Base-by-base conservation (phyloP, 164 flowering plant species). In the Berberis thunbergii region DNA sequence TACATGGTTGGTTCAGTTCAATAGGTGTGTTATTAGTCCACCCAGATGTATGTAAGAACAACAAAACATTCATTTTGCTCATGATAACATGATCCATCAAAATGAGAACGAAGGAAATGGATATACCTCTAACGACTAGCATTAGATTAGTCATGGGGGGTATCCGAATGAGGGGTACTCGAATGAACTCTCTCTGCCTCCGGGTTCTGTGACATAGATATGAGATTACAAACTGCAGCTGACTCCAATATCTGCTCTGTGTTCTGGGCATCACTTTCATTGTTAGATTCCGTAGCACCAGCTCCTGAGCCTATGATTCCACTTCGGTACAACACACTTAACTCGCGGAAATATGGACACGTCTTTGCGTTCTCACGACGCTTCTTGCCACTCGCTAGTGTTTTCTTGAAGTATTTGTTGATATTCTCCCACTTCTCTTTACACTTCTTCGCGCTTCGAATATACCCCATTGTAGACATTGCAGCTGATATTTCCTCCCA, bases 341-440 rank as follows among this genome's bases (percentile, higher is more conserved):
- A 57, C 43, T 57, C 60, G 9, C 11, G 4, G 60, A 41, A 57
- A 41, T 57, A 57, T 42, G 43, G 60, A n/a, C 60, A 57, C 2
- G 45, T 41, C 60, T 57, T 57, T 41, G 43, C 7, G 1, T 40
- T 41, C 41, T 2, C 7, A 12, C 12, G 43, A 11, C 45, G 60
- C 4, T 41, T 2, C 11, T 57, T 41, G 4, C 43, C 60, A 9
- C 60, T 57, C 6, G n/a, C 60, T 0, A 9, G 7, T 3, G 3
- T 9, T 57, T 4, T 57, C 41, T 42, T 57, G 7, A 41, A 57
- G 60, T 57, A 57, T 45, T 57, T 57, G 45, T 57, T 57, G 45
- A 83, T 76, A 63, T 79, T 80, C 46, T 80, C 87, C 84, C 90
- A 83, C 61, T 86, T 82, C 74, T 83, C 60, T 57, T 57, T 57